Conservation (phyloP, 345 rosid species). For the Conringia planisiliqua region DNA sequence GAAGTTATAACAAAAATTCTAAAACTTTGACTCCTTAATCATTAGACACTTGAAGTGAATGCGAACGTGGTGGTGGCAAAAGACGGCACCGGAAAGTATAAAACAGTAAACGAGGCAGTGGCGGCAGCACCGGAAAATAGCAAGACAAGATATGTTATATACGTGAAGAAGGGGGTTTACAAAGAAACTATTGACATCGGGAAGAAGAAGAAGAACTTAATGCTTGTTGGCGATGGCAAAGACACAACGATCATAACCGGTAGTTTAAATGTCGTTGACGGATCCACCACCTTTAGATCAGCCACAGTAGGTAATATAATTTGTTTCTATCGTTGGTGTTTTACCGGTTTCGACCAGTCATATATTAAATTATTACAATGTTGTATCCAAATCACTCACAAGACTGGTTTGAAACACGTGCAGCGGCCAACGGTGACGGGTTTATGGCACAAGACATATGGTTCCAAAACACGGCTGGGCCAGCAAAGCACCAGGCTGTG, state of each 20-base stretch:
- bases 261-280: conserved; percentile 49
- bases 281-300: conserved; percentile 68
- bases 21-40: background rate
- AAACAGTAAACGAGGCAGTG: conserved; percentile 66
- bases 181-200: conserved; percentile 66
- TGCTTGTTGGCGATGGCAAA: conserved; percentile 82
- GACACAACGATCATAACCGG: conserved; percentile 61
- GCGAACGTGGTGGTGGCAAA: conserved; percentile 69
- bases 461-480: conserved; percentile 79
- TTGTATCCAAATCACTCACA: background rate
- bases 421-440: conserved; percentile 82
- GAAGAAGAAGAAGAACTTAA: conserved; percentile 61
- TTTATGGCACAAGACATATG: conserved; percentile 83
- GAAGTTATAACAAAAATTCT: background rate
- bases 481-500: conserved; percentile 78
- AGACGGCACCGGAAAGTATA: conserved; percentile 76
- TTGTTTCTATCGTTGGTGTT: background rate
- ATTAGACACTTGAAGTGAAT: conserved; percentile 24
- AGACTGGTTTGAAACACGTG: background rate
- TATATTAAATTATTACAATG: background rate
- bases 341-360: background rate
- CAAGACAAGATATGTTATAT: conserved; percentile 51
- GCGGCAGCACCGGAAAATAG: conserved; percentile 58
- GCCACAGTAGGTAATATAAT: conserved; percentile 64
- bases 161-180: conserved; percentile 76